A percentile compares a stretch with the other conserved stretches of the same genome.
Conservation (phyloP, 2,329 filamentous ascomycete species). For the Aspergillus vadensis region DNA sequence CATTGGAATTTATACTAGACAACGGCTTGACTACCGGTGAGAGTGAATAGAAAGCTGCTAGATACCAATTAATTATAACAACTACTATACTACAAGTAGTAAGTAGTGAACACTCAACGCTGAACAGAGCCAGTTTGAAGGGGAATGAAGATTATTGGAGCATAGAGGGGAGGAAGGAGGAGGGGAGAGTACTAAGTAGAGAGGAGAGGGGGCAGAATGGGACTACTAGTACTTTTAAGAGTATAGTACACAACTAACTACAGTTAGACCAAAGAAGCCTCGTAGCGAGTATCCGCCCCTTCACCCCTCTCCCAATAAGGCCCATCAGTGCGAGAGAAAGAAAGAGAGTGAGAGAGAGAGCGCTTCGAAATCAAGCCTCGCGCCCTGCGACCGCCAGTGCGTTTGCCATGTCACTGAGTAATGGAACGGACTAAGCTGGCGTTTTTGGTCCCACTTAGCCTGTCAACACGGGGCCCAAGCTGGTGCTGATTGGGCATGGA, state of each 20-base stretch:
- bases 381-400: constrained; percentile 10
- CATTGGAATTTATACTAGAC: background rate
- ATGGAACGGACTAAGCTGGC: constrained; percentile 17
- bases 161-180: too few relatives aligned
- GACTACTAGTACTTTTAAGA: background rate
- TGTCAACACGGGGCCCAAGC: constrained; percentile 14
- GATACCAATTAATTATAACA: too few relatives aligned
- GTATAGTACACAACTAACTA: too few relatives aligned
- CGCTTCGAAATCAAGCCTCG: constrained; percentile 12
- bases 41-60: too few relatives aligned
- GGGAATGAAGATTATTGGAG: too few relatives aligned
- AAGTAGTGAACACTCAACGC: too few relatives aligned
- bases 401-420: constrained; percentile 19
- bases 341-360: background rate
- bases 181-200: background rate
- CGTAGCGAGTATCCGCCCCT: background rate
- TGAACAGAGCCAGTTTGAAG: too few relatives aligned
- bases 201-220: too few relatives aligned
- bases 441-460: constrained; percentile 19
- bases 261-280: background rate
- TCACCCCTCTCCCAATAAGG: background rate
- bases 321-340: background rate
- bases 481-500: constrained; percentile 4
- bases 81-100: too few relatives aligned
- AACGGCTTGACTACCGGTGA: background rate